Conservation (phyloP, 371 early-diverging fungal species). For the Thermomucor indicae-seudaticae region DNA sequence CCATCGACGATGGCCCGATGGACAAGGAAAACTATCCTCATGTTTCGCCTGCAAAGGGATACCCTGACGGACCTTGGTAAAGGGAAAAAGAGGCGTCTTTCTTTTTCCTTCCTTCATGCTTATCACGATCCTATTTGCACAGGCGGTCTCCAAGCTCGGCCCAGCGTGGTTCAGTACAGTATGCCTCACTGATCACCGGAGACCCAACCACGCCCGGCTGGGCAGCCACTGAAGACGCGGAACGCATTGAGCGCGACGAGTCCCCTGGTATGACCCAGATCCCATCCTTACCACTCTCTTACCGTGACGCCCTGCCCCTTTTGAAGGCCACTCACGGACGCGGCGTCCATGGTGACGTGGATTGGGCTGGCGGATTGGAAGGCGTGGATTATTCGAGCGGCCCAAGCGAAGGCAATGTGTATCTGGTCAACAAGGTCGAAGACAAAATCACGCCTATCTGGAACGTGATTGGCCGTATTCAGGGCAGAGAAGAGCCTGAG, state of each 20-base stretch:
- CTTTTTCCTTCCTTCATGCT: too few relatives aligned
- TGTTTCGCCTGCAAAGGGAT: slow-evolving; percentile 28
- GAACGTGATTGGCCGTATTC: slow-evolving; percentile 60
- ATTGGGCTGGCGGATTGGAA: slow-evolving; percentile 46
- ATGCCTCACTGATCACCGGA: slow-evolving; percentile 45
- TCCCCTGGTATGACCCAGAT: slow-evolving; percentile 45
- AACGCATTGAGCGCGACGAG: slow-evolving; percentile 43
- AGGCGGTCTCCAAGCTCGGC: slow-evolving; percentile 54
- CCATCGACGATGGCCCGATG: slow-evolving; percentile 13
- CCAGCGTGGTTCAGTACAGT: slow-evolving; percentile 58
- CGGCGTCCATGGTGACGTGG: slow-evolving; percentile 23
- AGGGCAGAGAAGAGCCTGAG: slow-evolving; percentile 54
- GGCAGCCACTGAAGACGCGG: slow-evolving; percentile 45
- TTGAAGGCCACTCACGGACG: slow-evolving; percentile 44
- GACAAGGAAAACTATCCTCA: slow-evolving; percentile 13
- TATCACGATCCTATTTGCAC: too few relatives aligned
- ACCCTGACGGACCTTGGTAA: slow-evolving; percentile 64
- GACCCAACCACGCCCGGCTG: slow-evolving; percentile 67
- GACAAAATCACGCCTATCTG: slow-evolving; percentile 55
- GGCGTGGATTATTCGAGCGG: slow-evolving; percentile 53
- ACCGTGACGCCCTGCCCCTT: slow-evolving; percentile 57
- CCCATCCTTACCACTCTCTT: slow-evolving; percentile 68
- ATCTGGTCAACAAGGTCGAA: slow-evolving; percentile 52
- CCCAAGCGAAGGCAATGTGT: slow-evolving; percentile 43
- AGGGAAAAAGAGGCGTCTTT: slow-evolving; percentile 8